A percentile compares a stretch with the other conserved stretches of the same genome.
phyloP scores from a whole-genome alignment of 106 monocot genomes.

The Hemerocallis citrina region DNA sequence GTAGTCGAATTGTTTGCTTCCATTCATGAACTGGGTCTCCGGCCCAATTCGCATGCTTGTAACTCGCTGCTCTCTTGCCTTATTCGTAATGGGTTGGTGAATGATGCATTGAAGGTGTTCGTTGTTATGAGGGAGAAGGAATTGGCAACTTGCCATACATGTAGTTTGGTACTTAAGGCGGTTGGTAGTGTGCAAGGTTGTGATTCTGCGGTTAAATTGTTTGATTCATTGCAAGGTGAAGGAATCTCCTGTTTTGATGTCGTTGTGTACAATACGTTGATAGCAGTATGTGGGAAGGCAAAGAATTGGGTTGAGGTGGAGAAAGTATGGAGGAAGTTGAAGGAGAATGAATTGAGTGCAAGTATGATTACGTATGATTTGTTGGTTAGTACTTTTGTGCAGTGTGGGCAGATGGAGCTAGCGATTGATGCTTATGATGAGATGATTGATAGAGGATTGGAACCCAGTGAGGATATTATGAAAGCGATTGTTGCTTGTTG shows the following conservation, averaged over 20 bases:
- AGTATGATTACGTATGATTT: conserved; percentile 64
- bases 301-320: conserved; percentile 67
- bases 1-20: conserved; percentile 74
- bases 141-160: conserved; percentile 52
- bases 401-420: conserved; percentile 70
- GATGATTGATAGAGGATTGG: conserved; percentile 49
- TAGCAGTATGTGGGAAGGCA: conserved; percentile 54
- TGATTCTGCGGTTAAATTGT: conserved; percentile 52
- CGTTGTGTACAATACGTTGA: conserved; percentile 89
- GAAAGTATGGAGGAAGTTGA: conserved; percentile 62
- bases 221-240: conserved; percentile 42
- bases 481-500: conserved; percentile 80
- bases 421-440: conserved; percentile 73
- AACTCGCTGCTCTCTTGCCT: conserved; percentile 81
- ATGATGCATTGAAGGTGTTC: conserved; percentile 62
- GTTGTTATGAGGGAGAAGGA: conserved; percentile 42
- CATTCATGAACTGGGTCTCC: conserved; percentile 49
- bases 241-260: conserved; percentile 43
- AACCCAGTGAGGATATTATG: conserved; percentile 66
- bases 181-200: conserved; percentile 46
- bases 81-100: conserved; percentile 38
- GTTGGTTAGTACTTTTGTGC: conserved; percentile 77
- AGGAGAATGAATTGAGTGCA: conserved; percentile 34
- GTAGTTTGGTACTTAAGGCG: conserved; percentile 74
- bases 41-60: conserved; percentile 66